Base-by-base conservation (phyloP, 768 basidiomycete species). In the Hirschioporus abietinus region DNA sequence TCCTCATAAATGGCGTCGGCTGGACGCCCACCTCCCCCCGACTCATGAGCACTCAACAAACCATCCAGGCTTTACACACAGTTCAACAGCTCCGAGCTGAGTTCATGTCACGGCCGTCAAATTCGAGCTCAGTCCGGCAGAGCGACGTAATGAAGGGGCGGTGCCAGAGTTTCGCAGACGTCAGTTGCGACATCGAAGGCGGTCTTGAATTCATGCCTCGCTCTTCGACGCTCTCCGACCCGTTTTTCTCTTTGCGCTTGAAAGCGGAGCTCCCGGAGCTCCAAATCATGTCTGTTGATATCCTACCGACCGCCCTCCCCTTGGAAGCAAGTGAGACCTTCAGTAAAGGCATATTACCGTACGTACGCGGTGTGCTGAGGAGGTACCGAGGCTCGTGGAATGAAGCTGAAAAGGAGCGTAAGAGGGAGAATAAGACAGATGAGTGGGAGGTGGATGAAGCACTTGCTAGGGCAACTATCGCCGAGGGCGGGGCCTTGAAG, bases 111-210 rank as follows among this genome's bases (percentile, higher is more conserved):
- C 42, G 42, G 12, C 42, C 42, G 4, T 52, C 42, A 20, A 52
- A 52, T 52, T 52, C 42, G 42, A 52, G 42, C 20, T 52, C 42
- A 20, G 42, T 52, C 42, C 42, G 4, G 2, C 42, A 64, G 27
- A 9, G 58, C 58, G 64, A 63, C 4, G 68, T 60, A 12, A 60
- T 63, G 0, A 81, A 78, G 1, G 84, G 81, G 18, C 80, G 91
- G 25, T 89, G 89, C 71, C 82, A 83, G 9, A 89, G 86, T 65
- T 83, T 97, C 25, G 93, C 92, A 1, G 95, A 97, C 73, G 90
- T 97, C 42, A 93, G 87, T 68, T 96, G 95, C 72, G 95, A 97
- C 73, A 81, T 93, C n/a, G 64, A 92, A 87, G 95, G 95, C 42
- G 93, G 92, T 18, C 83, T 97, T 26, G 87, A 96, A 76, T 96